phyloP scores from a whole-genome alignment of 176 grass and related monocot genomes.

The Musa beccarii region DNA sequence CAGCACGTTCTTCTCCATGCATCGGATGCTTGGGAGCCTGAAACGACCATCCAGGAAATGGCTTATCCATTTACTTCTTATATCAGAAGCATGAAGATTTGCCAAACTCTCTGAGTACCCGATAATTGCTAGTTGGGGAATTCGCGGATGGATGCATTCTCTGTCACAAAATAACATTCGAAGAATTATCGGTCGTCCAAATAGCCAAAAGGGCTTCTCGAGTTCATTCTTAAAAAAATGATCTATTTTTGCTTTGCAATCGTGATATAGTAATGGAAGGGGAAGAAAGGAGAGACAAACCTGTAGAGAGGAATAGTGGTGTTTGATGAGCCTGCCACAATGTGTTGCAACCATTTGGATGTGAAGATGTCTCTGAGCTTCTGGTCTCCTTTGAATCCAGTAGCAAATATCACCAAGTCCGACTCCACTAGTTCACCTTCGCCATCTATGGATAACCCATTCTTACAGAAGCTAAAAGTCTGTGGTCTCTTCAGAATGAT shows the following conservation, averaged over 20 bases:
- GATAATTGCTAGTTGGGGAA: slow-evolving; percentile 65
- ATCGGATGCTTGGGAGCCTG: slow-evolving; percentile 50
- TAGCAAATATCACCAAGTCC: slow-evolving; percentile 73
- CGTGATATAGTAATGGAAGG: no score
- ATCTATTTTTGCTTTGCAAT: no score
- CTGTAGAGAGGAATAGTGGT: slow-evolving; percentile 54
- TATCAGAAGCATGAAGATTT: slow-evolving; percentile 51
- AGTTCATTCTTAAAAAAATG: no score
- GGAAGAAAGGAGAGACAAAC: slow-evolving; percentile 5
- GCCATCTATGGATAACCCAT: slow-evolving; percentile 52
- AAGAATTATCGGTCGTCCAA: no score
- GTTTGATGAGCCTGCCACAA: slow-evolving; percentile 49
- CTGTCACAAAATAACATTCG: slow-evolving; percentile 14
- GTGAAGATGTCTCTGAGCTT: slow-evolving; percentile 80
- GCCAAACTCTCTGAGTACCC: slow-evolving; percentile 73
- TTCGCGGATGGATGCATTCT: slow-evolving; percentile 69
- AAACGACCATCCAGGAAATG: slow-evolving; percentile 53
- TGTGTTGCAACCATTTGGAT: slow-evolving; percentile 47
- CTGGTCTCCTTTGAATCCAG: slow-evolving; percentile 80
- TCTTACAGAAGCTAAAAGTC: slow-evolving; percentile 51
- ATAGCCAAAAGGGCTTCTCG: no score
- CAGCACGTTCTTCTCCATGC: slow-evolving; percentile 58
- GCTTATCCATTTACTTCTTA: slow-evolving; percentile 56
- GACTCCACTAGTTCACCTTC: slow-evolving; percentile 38
- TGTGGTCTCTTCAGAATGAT: slow-evolving; percentile 69